Percentiles rank a stretch among this genome's conserved stretches.
phyloP scores from a whole-genome alignment of 305 asterid genomes.

The Plantago rigida region DNA sequence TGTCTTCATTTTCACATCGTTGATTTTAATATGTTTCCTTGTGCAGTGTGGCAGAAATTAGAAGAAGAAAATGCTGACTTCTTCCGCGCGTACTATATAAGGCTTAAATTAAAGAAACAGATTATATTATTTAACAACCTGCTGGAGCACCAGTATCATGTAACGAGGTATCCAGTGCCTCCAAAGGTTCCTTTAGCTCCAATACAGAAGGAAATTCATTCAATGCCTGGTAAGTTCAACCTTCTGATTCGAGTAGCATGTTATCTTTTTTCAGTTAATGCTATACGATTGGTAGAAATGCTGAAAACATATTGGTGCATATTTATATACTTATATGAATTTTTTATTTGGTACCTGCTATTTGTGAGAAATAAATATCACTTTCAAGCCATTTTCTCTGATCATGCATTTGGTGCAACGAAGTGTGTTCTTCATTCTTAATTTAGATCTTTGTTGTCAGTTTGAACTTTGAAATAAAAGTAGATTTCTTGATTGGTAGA shows the following conservation, averaged over 20 bases:
- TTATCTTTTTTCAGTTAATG: neutral
- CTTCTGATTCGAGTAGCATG: constrained; percentile 16
- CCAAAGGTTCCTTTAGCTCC: constrained; percentile 57
- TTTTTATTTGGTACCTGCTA: no score
- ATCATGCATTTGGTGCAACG: no score
- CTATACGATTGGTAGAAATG: no score
- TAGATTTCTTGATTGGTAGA: no score
- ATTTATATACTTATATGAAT: no score
- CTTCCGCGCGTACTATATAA: constrained; percentile 55
- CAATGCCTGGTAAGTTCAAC: constrained; percentile 62
- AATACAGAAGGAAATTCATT: constrained; percentile 69
- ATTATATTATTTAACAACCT: constrained; percentile 80
- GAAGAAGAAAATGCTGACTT: constrained; percentile 60
- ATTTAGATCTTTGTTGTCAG: no score
- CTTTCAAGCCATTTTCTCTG: no score
- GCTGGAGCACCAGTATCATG: constrained; percentile 73
- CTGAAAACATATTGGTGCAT: no score
- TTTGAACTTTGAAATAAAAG: no score
- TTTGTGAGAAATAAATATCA: no score
- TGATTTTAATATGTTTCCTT: neutral
- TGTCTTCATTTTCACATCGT: no score
- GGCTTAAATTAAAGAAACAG: constrained; percentile 80
- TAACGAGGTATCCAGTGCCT: constrained; percentile 72
- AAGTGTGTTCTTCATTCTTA: no score
- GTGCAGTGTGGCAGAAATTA: constrained; percentile 79